Evolutionary conservation across 2,329 filamentous ascomycete species (phyloP), one percentile per base, ranked within the genome.

Genomic region (Colletotrichum caudatum): DNA sequence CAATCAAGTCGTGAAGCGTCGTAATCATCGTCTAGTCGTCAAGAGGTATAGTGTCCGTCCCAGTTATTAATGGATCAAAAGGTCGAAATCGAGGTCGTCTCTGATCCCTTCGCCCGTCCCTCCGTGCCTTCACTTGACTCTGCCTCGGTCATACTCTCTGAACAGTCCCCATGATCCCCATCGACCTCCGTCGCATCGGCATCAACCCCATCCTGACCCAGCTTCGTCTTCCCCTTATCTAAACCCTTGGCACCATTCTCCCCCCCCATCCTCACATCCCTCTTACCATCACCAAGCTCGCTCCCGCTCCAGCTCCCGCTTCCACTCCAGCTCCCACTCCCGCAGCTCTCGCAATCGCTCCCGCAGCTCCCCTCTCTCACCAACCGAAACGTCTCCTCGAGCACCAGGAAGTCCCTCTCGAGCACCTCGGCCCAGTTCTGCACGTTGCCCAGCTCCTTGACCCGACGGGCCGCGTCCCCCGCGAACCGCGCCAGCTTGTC

Each of bases 391-490:
- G 90, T 92, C 84, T 92, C 90, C 79, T 90, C 89, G 8, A 92
- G 78, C 56, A 90, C 86, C 66, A 91, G 74, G 74, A 92, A 90
- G 75, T 91, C 89, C 71, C 89, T 81, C 84, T 91, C 93, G 77
- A 95, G 84, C 82, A 94, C 89, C 86, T 96, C 93, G 29, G 93
- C 92, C 93, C 93, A 96, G 80, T 95, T 95, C 85, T 95, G 93
- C 78, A 95, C 88, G 78, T 94, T 91, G 33, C 93, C 93, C 73
- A 94, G 84, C 84, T 94, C 93, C 82, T 94, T 95, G 71, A 95
- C 83, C 77, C 86, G 87, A 74, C 87, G 86, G 57, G 88, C 87
- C 46, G 91, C 90, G 69, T 86, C 86, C 75, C 88, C 87, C 6
- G 90, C 90, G 75, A 93, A 84, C 74, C 87, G 87, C 74, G 89